Evolutionary conservation across 345 rosid species (phyloP).

Genomic region (Lumnitzera racemosa): DNA sequence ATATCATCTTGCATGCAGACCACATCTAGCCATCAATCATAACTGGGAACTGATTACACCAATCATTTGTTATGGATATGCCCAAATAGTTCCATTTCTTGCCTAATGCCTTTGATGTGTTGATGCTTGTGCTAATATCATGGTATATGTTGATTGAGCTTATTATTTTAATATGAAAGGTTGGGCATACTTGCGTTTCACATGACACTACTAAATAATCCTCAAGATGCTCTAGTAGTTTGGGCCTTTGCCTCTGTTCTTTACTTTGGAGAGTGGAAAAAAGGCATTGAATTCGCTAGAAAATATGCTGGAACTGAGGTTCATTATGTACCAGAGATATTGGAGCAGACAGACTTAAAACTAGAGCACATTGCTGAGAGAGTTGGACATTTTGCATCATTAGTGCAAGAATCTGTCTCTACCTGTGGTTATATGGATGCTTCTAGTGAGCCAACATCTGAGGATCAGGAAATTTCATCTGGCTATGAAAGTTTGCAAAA

Average conservation of each 20-base stretch:
- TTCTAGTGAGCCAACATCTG: slow-evolving; percentile 29
- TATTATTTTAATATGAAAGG: slow-evolving; percentile 35
- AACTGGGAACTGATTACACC: no score
- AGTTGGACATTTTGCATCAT: slow-evolving; percentile 44
- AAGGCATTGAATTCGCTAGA: slow-evolving; percentile 58
- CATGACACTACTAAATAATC: slow-evolving; percentile 58
- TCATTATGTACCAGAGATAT: slow-evolving; percentile 51
- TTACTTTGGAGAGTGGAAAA: slow-evolving; percentile 59
- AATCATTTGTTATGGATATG: no score
- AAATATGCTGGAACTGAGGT: slow-evolving; percentile 28
- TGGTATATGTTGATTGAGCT: slow-evolving; percentile 3
- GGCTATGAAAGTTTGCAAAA: slow-evolving; percentile 36
- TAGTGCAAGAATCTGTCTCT: slow-evolving; percentile 36
- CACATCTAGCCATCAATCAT: no score
- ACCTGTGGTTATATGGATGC: slow-evolving; percentile 29
- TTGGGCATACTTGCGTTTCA: slow-evolving; percentile 81
- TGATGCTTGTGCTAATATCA: no score
- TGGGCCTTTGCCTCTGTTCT: slow-evolving; percentile 66
- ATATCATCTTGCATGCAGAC: no score
- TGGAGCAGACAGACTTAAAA: slow-evolving; percentile 31
- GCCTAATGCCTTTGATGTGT: no score
- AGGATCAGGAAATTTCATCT: slow-evolving; percentile 27
- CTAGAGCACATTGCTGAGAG: slow-evolving; percentile 55
- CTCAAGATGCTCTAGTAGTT: slow-evolving; percentile 68
- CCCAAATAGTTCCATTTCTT: no score